Evolutionary conservation across 2,329 filamentous ascomycete species (phyloP).

Genomic region (Xylaria sp.): DNA sequence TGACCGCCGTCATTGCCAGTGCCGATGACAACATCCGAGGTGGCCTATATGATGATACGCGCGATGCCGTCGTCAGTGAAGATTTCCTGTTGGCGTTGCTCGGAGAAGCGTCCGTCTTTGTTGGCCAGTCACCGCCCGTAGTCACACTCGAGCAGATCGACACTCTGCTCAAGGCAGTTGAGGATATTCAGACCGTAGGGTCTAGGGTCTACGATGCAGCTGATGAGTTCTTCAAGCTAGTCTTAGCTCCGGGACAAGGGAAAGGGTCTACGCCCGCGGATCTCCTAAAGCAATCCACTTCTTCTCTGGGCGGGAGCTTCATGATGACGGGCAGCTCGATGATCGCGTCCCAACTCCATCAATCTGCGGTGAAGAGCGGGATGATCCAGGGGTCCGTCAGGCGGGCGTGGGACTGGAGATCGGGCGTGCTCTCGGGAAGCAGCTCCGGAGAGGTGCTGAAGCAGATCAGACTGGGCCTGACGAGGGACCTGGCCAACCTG

Average conservation of each 20-base stretch:
- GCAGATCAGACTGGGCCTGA: slow-evolving; percentile 72
- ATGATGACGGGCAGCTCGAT: slow-evolving; percentile 75
- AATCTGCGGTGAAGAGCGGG: slow-evolving; percentile 50
- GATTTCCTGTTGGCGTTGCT: slow-evolving; percentile 84
- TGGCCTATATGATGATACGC: slow-evolving; percentile 79
- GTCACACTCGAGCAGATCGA: slow-evolving; percentile 75
- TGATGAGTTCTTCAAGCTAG: slow-evolving; percentile 77
- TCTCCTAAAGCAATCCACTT: slow-evolving; percentile 58
- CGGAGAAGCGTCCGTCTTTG: slow-evolving; percentile 79
- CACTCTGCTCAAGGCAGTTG: slow-evolving; percentile 61
- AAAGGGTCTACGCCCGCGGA: slow-evolving; percentile 66
- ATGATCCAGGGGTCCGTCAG: slow-evolving; percentile 48
- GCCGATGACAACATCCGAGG: slow-evolving; percentile 90
- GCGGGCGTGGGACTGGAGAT: slow-evolving; percentile 73
- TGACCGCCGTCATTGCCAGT: slow-evolving; percentile 83
- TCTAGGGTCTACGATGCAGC: slow-evolving; percentile 72
- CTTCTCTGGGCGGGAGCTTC: slow-evolving; percentile 60
- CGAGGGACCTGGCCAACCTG: slow-evolving; percentile 70
- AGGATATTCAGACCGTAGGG: slow-evolving; percentile 71
- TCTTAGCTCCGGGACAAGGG: slow-evolving; percentile 70
- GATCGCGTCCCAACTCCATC: slow-evolving; percentile 64
- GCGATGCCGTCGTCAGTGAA: slow-evolving; percentile 83
- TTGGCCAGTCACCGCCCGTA: slow-evolving; percentile 59
- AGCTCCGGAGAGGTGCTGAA: slow-evolving; percentile 72
- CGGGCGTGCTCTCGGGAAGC: slow-evolving; percentile 56